Conservation (phyloP, 208 protist genomes). For the Leishmania martiniquensis region DNA sequence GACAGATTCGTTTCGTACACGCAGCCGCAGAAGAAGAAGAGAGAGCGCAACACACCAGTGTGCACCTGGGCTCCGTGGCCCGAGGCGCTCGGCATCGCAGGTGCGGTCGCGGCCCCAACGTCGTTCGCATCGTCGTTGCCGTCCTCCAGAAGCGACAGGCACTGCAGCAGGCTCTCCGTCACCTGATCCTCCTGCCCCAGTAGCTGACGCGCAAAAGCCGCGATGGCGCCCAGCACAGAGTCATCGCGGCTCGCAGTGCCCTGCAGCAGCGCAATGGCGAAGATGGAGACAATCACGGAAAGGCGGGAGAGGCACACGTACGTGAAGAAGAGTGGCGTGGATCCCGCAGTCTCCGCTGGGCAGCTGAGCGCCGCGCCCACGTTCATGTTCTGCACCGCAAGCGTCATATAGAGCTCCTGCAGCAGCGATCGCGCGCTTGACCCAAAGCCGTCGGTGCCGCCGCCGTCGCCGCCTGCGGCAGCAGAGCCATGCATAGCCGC, state of each 20-base stretch:
- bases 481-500: background rate
- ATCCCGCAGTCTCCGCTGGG: slow-evolving; percentile 4
- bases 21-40: slow-evolving; percentile 88
- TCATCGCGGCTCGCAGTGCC: slow-evolving; percentile 45
- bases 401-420: slow-evolving; percentile 46
- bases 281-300: slow-evolving; percentile 81
- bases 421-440: slow-evolving; percentile 9
- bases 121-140: slow-evolving; percentile 11
- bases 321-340: slow-evolving; percentile 55
- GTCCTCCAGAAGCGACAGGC: slow-evolving; percentile 50
- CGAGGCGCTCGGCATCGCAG: background rate
- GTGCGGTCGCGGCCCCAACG: slow-evolving; percentile 3
- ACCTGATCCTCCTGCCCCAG: slow-evolving; percentile 68
- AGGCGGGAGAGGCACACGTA: slow-evolving; percentile 84
- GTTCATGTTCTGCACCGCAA: slow-evolving; percentile 48
- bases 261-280: slow-evolving; percentile 75
- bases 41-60: slow-evolving; percentile 70
- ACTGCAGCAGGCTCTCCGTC: slow-evolving; percentile 69
- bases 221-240: slow-evolving; percentile 56
- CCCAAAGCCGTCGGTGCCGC: slow-evolving; percentile 7
- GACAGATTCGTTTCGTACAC: slow-evolving; percentile 67
- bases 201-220: slow-evolving; percentile 65
- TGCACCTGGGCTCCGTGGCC: slow-evolving; percentile 43
- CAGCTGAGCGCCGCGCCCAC: slow-evolving; percentile 14
- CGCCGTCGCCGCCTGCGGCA: background rate